These are phyloP conservation scores for Phytopythium cucurbitacearum DNA, from an alignment of 352 stramenopile species.

Conservation along the genomic window DNA sequence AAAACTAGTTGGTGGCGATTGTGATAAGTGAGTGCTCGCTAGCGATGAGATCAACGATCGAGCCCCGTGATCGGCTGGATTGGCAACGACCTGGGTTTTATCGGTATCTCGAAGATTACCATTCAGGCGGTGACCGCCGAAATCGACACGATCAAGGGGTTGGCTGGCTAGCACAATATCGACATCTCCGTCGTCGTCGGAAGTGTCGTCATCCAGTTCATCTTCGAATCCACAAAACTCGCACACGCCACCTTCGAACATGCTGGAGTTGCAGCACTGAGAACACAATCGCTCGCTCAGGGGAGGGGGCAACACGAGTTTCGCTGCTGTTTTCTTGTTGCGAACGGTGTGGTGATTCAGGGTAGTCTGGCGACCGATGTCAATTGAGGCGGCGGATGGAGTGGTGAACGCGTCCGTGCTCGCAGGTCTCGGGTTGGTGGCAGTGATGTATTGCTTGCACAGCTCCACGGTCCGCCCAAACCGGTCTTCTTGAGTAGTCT, in stretches of 20 bases:
- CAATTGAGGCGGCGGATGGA: too few species aligned
- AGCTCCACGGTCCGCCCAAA: background rate
- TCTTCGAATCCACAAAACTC: slow-evolving; percentile 44
- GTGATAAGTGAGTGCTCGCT: background rate
- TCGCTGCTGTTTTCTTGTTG: too few species aligned
- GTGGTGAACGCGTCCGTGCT: background rate
- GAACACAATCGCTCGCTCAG: slow-evolving; percentile 13
- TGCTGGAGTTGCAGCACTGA: slow-evolving; percentile 34
- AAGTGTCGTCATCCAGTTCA: slow-evolving; percentile 9
- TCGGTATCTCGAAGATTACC: too few species aligned
- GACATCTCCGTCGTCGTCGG: slow-evolving; percentile 7
- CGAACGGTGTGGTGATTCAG: too few species aligned
- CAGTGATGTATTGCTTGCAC: background rate
- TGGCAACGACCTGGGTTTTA: too few species aligned
- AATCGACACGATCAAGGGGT: background rate
- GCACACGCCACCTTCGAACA: slow-evolving; percentile 19
- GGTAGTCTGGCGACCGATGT: too few species aligned
- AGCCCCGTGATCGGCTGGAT: too few species aligned
- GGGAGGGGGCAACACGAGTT: too few species aligned
- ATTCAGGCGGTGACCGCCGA: background rate
- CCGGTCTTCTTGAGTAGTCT: background rate
- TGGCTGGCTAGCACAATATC: background rate
- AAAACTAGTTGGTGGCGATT: slow-evolving; percentile 9
- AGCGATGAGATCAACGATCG: too few species aligned
- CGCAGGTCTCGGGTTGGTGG: background rate